Evolutionary conservation across 1,139 yeast species (phyloP), one percentile per base, ranked within the genome.

Genomic region (Scheffersomyces illinoinensis): DNA sequence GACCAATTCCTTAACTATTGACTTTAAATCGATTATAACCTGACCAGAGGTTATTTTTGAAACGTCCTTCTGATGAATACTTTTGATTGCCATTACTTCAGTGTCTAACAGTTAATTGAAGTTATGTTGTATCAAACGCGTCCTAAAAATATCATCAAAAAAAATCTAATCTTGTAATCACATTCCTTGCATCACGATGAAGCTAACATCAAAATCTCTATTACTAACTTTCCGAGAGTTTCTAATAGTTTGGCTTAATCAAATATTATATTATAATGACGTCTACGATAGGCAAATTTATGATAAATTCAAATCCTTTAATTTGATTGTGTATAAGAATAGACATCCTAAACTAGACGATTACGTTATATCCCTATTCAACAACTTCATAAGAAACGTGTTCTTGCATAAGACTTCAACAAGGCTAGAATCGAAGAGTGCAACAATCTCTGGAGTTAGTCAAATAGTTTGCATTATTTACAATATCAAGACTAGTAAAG

Each of bases 41-140:
- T 95, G 98, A 0, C 98, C 98, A 0, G 98, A 91, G 0, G 98
- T 92, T 59, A 95, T 85, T 60, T 83, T 80, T 64, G 90, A 92
- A 10, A 93, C 81, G 64, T 89, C 91, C 5, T 68, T 64, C 4
- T 58, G 59, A 47, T 76, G 76, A 6, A 89, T 85, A 46, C 69
- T 73, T 39, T 68, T 67, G 52, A 83, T 77, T 7, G 69, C 50
- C 70, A 68, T 70, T 21, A 6, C 17, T 17, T 33, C 43, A 7
- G n/a, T 48, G 57, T 26, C 14, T 23, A 52, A 7, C 23, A 3
- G 20, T 12, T 14, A 46, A n/a, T 3, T 49, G n/a, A 18, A 18
- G 50, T 3, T 46, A 14, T 23, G 20, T 5, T 47, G 14, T 23
- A 54, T 50, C n/a, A 20, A 23, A 52, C 33, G 58, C 18, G 52